phyloP scores from a whole-genome alignment of 2,329 filamentous ascomycete genomes.

The Parascedosporium putredinis region DNA sequence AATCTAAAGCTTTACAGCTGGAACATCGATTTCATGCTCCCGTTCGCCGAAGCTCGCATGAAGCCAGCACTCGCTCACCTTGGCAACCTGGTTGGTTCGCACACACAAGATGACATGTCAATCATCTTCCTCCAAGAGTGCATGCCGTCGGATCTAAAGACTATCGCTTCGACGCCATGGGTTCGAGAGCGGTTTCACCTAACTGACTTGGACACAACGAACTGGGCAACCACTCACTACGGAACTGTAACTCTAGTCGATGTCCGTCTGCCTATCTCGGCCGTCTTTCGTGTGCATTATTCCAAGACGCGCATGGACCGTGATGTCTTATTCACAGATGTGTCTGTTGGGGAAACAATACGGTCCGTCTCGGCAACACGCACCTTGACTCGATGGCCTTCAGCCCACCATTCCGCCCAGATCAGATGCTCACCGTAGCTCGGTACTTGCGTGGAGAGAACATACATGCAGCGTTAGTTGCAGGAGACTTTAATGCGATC shows the following conservation, averaged over 20 bases:
- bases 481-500: conserved; percentile 49
- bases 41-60: conserved; percentile 21
- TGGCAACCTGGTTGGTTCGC: conserved; percentile 8
- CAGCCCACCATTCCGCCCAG: conserved; percentile 35
- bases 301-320: conserved; percentile 36
- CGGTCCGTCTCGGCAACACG: conserved; percentile 41
- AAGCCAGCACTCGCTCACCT: conserved; percentile 21
- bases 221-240: conserved; percentile 36
- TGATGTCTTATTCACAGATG: conserved; percentile 45
- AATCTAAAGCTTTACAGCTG: conserved; percentile 22
- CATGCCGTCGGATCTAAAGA: conserved; percentile 29
- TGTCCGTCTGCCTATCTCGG: conserved; percentile 28
- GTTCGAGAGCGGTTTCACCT: conserved; percentile 34
- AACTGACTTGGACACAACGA: conserved; percentile 30
- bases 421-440: conserved; percentile 34
- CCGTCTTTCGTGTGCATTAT: conserved; percentile 41
- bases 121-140: conserved; percentile 46
- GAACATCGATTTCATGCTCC: conserved; percentile 28
- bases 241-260: conserved; percentile 44
- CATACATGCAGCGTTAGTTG: conserved; percentile 32
- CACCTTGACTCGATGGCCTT: conserved; percentile 45
- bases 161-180: conserved; percentile 34
- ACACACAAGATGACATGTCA: conserved; percentile 14
- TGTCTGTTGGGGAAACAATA: conserved; percentile 21
- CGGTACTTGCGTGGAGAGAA: conserved; percentile 27